Base-by-base conservation (phyloP, 1,139 yeast species). In the Arxiozyma slooffiae region DNA sequence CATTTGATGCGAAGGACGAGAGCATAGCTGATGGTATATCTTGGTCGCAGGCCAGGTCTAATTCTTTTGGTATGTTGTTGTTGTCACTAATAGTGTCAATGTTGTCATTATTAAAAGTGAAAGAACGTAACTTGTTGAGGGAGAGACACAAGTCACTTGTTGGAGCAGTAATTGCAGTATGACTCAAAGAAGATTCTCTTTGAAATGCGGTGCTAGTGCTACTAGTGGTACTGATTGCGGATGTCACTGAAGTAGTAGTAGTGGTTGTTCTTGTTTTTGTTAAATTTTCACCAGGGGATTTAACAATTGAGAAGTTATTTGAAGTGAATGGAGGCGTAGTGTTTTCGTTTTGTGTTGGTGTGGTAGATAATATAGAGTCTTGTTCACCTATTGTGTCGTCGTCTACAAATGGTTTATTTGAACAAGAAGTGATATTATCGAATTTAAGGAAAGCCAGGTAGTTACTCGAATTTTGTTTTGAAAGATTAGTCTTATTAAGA, bases 381-480 rank as follows among this genome's bases (percentile, higher is more conserved):
- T 58, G 61, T 44, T 62, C 66, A n/a, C n/a, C n/a, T n/a, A n/a
- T n/a, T n/a, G n/a, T n/a, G n/a, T n/a, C n/a, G n/a, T n/a, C n/a
- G n/a, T n/a, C n/a, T n/a, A n/a, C n/a, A n/a, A n/a, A n/a, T n/a
- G n/a, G n/a, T n/a, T n/a, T n/a, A n/a, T n/a, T n/a, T n/a, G n/a
- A n/a, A n/a, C n/a, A n/a, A n/a, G n/a, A n/a, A n/a, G n/a, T n/a
- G n/a, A n/a, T n/a, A n/a, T n/a, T n/a, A 46, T 64, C 67, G 47
- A 64, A 64, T 41, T 64, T 64, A 51, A 64, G 50, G 46, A 64
- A 64, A 18, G 61, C 63, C 53, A 56, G 51, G 39, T 52, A 52
- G 38, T 51, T 50, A 18, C 20, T 34, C 18, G 43, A 23, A 41
- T 41, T 30, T 16, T 46, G 38, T 16, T 24, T 39, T 20, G 37